phyloP scores from a whole-genome alignment of 2,329 filamentous ascomycete genomes.

The Capronia coronata region DNA sequence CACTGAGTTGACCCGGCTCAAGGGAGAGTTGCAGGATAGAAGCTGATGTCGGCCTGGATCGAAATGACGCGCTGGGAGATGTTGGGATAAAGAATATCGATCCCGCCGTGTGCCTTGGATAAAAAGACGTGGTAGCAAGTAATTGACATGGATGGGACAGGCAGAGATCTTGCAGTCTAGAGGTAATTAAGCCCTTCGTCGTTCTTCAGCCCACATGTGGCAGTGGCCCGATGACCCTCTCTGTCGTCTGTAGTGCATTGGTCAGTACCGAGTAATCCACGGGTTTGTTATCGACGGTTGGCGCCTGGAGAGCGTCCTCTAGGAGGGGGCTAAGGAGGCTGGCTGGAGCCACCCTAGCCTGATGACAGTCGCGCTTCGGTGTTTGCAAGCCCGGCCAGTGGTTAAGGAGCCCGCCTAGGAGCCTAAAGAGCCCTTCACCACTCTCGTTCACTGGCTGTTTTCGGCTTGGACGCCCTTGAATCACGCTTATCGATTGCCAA shows the following conservation, averaged over 20 bases:
- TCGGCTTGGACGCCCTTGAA: neutral
- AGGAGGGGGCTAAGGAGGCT: no score
- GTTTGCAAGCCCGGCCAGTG: no score
- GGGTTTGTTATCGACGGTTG: neutral
- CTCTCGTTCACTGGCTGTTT: no score
- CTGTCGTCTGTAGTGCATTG: no score
- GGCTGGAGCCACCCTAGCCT: no score
- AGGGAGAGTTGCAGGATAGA: neutral
- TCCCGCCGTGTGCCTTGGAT: neutral
- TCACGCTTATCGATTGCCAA: conserved; percentile 2
- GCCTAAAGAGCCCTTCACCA: no score
- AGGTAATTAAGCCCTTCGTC: no score
- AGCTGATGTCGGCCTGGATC: neutral
- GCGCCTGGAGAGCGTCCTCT: neutral
- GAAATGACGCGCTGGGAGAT: neutral
- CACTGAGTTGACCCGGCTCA: conserved; percentile 6
- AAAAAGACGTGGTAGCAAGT: conserved; percentile 8
- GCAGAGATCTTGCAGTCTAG: conserved; percentile 12
- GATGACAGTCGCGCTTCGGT: no score
- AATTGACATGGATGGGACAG: conserved; percentile 13
- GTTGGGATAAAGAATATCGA: neutral
- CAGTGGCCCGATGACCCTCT: no score
- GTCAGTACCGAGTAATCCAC: no score
- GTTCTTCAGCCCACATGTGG: no score
- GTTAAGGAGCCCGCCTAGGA: no score